Conservation (phyloP, 176 grass and related monocot species). For the Typha latifolia region DNA sequence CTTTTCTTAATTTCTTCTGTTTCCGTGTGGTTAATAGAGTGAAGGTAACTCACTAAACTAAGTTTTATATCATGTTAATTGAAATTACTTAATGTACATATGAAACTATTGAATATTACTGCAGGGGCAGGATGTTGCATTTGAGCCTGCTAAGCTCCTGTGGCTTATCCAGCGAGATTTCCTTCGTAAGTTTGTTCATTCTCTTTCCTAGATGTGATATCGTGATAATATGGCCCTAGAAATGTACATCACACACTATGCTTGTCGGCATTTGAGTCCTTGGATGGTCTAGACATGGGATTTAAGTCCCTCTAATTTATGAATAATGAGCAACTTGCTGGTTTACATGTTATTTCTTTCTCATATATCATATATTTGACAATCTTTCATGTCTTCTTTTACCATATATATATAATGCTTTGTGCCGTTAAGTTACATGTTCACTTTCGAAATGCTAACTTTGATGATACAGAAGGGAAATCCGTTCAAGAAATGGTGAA, state of each 20-base stretch:
- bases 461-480: constrained; percentile 75
- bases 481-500: constrained; percentile 93
- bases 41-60: constrained; percentile 55
- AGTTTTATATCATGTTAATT: neutral
- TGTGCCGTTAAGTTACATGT: neutral
- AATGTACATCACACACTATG: no score
- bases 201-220: neutral
- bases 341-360: neutral
- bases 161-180: constrained; percentile 98
- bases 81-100: neutral
- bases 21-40: constrained; percentile 48
- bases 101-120: constrained; percentile 7
- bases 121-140: constrained; percentile 87
- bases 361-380: neutral
- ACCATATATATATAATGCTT: neutral
- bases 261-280: no score
- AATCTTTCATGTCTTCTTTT: neutral
- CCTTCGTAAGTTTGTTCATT: constrained; percentile 52
- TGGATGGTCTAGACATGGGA: no score
- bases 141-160: constrained; percentile 93
- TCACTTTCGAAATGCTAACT: neutral
- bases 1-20: constrained; percentile 12
- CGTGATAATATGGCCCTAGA: neutral
- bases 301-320: no score
- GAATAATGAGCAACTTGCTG: neutral